phyloP scores from a whole-genome alignment of 257 asterid species.

The Leptodermis oblonga region DNA sequence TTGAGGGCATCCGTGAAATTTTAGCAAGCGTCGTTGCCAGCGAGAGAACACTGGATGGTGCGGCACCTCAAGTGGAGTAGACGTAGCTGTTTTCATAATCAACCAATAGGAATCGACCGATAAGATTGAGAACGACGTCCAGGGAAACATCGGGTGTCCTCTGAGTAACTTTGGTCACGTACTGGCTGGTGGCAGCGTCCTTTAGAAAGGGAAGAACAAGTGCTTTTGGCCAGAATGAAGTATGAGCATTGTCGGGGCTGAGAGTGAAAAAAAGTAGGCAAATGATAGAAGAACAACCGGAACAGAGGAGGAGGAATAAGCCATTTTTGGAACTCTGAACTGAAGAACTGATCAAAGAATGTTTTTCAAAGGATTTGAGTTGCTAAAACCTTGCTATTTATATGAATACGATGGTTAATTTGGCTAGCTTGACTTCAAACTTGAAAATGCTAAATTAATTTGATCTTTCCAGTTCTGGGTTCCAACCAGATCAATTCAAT shows the following conservation, averaged over 20 bases:
- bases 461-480: no score
- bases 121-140: slow-evolving; percentile 55
- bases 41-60: slow-evolving; percentile 49
- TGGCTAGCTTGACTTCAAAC: no score
- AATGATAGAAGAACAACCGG: not conserved
- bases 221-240: slow-evolving; percentile 22
- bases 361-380: no score
- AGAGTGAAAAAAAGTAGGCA: not conserved
- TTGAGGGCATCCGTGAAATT: slow-evolving; percentile 35
- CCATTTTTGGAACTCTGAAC: not conserved
- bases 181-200: slow-evolving; percentile 56
- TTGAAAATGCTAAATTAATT: no score
- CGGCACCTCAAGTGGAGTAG: slow-evolving; percentile 54
- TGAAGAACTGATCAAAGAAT: no score
- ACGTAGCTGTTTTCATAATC: slow-evolving; percentile 54
- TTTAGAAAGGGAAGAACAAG: slow-evolving; percentile 51
- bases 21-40: slow-evolving; percentile 32
- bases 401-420: no score
- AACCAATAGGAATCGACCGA: slow-evolving; percentile 59
- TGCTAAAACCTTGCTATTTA: not conserved
- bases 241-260: not conserved
- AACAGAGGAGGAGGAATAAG: not conserved
- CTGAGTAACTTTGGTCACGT: slow-evolving; percentile 43
- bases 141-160: slow-evolving; percentile 55
- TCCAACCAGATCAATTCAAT: no score